Base-by-base conservation (phyloP, 371 early-diverging fungal species). In the Chytridium lagenaria region DNA sequence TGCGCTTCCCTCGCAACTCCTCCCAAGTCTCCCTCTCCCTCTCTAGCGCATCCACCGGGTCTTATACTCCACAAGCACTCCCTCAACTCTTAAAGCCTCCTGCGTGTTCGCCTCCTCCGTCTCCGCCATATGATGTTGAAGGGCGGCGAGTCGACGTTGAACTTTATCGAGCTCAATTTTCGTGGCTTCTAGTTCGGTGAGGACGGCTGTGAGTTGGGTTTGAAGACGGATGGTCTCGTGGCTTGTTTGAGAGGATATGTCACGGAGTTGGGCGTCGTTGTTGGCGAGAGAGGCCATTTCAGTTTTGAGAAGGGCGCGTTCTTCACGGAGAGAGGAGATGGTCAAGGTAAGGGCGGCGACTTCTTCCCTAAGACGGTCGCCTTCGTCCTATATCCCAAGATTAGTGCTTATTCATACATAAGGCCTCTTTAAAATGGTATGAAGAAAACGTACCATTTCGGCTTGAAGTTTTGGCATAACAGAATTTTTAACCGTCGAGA, bases 21-120 rank as follows among this genome's bases (percentile, higher is more conserved):
- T 91, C 89, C 86, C 87, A 88, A 50, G 89, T 87, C 37, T 89
- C 92, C 12, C 89, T 80, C 73, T 88, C 90, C 1, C 84, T 78
- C 65, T 90, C 89, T 26, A 88, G 81, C 26, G 79, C 79, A 30
- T 87, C 84, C 33, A 90, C 73, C 83, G 87, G 0, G 75, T 65
- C 67, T 85, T 81, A 31, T 87, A 76, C 15, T 87, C 85, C 26
- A 78, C 79, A 16, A 87, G 59, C 31, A 76, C 68, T 26, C 74
- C 75, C 69, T 88, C 86, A 36, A 78, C 73, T 61, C 79, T 77
- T 1, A 83, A 70, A 1, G 85, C 75, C 30, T 90, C 89, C 52
- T 80, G 81, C 19, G 86, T 82, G n/a, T 80, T 77, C 33, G 85
- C 82, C 34, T 89, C 88, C 66, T 88, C 85, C 34, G 83, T 77